A percentile compares a stretch with the other conserved stretches of the same genome.
Evolutionary conservation across 352 stramenopile species (phyloP).

Genomic region (Globisporangium cystogenes): DNA sequence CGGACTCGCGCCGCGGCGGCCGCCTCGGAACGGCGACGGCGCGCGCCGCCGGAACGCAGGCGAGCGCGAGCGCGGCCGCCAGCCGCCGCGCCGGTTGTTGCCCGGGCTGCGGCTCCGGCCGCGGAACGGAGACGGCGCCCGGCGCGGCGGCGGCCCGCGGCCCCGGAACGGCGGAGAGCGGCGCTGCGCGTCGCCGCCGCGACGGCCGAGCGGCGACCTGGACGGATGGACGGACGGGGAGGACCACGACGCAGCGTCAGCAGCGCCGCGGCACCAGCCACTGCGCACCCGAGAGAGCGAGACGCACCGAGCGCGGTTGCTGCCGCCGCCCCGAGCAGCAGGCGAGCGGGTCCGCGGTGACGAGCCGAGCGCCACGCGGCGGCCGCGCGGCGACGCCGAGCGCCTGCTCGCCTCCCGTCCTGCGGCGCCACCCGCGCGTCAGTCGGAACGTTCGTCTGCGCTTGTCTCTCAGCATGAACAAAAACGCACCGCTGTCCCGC

Average conservation of each 20-base stretch:
- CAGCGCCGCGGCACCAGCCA: no score
- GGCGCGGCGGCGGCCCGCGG: slow-evolving; percentile 16
- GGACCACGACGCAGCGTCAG: no score
- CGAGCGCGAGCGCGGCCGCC: slow-evolving; percentile 30
- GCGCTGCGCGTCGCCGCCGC: slow-evolving; percentile 5
- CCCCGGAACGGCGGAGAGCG: slow-evolving; percentile 17
- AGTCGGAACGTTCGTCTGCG: no score
- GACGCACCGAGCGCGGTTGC: slow-evolving; percentile 9
- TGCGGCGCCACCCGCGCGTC: no score
- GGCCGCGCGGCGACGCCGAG: slow-evolving; percentile 9
- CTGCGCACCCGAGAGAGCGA: no score
- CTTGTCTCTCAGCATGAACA: no score
- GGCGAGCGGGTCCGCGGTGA: slow-evolving; percentile 8
- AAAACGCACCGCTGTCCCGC: neutral
- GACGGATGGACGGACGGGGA: no score
- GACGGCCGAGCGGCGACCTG: slow-evolving; percentile 3
- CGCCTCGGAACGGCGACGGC: slow-evolving; percentile 31
- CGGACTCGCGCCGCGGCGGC: slow-evolving; percentile 8
- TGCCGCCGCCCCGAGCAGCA: neutral
- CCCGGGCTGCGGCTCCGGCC: slow-evolving; percentile 34
- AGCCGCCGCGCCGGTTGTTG: slow-evolving; percentile 14
- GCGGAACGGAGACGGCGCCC: slow-evolving; percentile 40
- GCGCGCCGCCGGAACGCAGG: slow-evolving; percentile 32
- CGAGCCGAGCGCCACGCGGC: slow-evolving; percentile 3
- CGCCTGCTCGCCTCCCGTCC: slow-evolving; percentile 8